Percentiles rank a stretch among this genome's conserved stretches.
These are phyloP conservation scores for Mycena indigotica DNA, from an alignment of 768 basidiomycete species.

Conservation along the genomic window DNA sequence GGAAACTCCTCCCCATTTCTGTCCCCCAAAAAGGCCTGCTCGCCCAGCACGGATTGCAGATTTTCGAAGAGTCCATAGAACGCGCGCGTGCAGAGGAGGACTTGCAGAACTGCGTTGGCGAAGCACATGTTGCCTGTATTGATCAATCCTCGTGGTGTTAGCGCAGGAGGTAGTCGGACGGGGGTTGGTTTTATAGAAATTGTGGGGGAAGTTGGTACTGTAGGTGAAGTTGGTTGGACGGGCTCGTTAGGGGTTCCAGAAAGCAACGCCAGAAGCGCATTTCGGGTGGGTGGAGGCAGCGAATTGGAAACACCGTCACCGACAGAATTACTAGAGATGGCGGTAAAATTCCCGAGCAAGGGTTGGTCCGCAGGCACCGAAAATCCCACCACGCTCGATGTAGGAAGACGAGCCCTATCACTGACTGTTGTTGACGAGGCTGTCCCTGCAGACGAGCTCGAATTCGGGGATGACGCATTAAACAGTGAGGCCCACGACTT, in stretches of 20 bases:
- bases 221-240: constrained; percentile 25
- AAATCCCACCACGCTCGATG: constrained; percentile 71
- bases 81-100: constrained; percentile 75
- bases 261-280: constrained; percentile 58
- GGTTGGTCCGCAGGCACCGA: constrained; percentile 55
- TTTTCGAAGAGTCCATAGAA: constrained; percentile 74
- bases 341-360: background rate
- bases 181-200: background rate
- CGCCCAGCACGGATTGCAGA: constrained; percentile 27
- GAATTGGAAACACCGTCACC: constrained; percentile 13
- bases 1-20: background rate
- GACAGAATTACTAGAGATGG: constrained; percentile 30
- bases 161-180: constrained; percentile 36
- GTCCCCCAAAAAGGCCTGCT: constrained; percentile 12
- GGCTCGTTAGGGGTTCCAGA: constrained; percentile 34
- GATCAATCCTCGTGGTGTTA: constrained; percentile 72
- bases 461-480: constrained; percentile 1
- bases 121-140: constrained; percentile 99
- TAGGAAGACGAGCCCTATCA: constrained; percentile 57
- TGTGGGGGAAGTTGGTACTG: constrained; percentile 13
- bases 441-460: background rate
- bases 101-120: constrained; percentile 91
- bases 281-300: constrained; percentile 42
- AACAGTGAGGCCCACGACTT: constrained; percentile 77
- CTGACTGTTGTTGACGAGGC: constrained; percentile 8